Percentiles rank a stretch among this genome's conserved stretches.
These are phyloP conservation scores for Phaffia tasmanica DNA, from an alignment of 768 basidiomycete genomes.

Conservation along the genomic window DNA sequence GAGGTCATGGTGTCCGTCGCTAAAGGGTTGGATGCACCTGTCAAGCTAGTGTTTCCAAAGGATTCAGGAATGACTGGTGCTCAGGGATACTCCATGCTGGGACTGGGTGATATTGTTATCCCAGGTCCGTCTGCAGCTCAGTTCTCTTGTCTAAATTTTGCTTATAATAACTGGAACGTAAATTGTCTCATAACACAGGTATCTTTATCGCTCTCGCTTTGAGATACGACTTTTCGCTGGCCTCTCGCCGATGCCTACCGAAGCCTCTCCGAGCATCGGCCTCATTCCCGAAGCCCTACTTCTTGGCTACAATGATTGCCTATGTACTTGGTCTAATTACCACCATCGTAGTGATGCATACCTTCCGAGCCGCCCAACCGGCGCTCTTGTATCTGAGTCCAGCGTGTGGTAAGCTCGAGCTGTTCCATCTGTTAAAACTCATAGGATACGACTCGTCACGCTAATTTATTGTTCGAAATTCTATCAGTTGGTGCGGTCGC, in stretches of 20 bases:
- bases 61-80: constrained; percentile 45
- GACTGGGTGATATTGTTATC: constrained; percentile 43
- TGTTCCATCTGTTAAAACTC: no score
- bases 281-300: constrained; percentile 60
- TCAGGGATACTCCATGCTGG: constrained; percentile 74
- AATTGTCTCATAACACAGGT: constrained; percentile 25
- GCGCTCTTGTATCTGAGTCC: constrained; percentile 77
- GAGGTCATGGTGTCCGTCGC: constrained; percentile 81
- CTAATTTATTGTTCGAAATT: no score
- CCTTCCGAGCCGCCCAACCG: constrained; percentile 65
- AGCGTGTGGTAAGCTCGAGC: constrained; percentile 31
- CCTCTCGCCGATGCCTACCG: constrained; percentile 4
- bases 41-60: constrained; percentile 74
- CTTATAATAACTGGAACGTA: neutral
- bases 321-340: constrained; percentile 61
- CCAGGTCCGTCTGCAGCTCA: constrained; percentile 22
- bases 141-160: neutral
- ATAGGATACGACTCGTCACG: no score
- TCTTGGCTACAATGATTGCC: constrained; percentile 53
- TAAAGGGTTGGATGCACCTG: constrained; percentile 75
- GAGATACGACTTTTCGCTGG: constrained; percentile 61
- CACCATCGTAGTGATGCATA: constrained; percentile 80
- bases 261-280: constrained; percentile 31
- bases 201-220: constrained; percentile 70
- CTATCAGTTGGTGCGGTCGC: no score